Base-by-base conservation (phyloP, 2,329 filamentous ascomycete genomes). In the Ophiostoma sp. region DNA sequence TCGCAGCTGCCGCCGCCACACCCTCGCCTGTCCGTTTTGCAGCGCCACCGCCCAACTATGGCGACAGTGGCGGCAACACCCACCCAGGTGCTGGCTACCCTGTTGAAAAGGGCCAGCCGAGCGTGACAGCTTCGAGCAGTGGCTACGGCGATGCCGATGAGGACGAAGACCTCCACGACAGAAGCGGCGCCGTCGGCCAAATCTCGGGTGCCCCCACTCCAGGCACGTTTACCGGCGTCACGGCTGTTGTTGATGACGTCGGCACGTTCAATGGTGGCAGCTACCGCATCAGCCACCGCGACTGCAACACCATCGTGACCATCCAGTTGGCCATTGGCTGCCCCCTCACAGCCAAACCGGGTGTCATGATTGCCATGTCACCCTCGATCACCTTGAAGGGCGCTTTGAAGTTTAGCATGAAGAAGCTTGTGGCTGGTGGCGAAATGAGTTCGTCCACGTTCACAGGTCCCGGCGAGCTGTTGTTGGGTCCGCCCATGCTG, bases 211-310 rank as follows among this genome's bases (percentile, higher is more conserved):
- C 83, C 3, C 85, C 83, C 12, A 79, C 82, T 7, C 81, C 83
- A 19, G 81, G 83, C 42, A 87, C 92, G 73, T 94, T 95, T 76
- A 81, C 85, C 6, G 93, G 92, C 39, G 89, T 88, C 0, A 82
- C 83, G 42, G 84, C 91, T 0, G 87, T 88, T 0, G 85, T 89
- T 39, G 96, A 98, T 81, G 95, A 97, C 77, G 89, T 97, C 1
- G 96, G 96, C n/a, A 96, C 92, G 0, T 99, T 98, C 85, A 98
- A 98, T 80, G 96, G 96, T 19, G 96, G 96, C 15, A 95, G 93
- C 79, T 99, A 95, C 81, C 88, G 96, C 59, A 94, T 98, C 80
- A 96, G 93, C 79, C 96, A 99, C 80, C 88, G 96, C 28, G 94
- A 98, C 81, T 91, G 90, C 74, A 99, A 98, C 81, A 94, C 93